Evolutionary conservation across 2,329 filamentous ascomycete species (phyloP), one percentile per base, ranked within the genome.

Genomic region (Penicillium palitans): DNA sequence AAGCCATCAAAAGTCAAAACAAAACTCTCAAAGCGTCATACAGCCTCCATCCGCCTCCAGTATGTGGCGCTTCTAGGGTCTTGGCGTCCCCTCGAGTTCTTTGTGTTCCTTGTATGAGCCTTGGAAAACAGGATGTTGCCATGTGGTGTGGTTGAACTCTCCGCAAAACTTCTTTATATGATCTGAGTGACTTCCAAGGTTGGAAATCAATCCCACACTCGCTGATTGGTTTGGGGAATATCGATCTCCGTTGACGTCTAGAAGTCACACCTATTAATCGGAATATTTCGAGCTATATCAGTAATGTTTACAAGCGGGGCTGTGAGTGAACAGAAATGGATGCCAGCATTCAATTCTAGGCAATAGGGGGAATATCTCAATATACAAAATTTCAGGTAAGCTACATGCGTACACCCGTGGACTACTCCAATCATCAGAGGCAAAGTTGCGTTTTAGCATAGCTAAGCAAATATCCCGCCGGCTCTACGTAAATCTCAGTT

Each of bases 1-100:
- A 46, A 19, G 29, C 40, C 50, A 15, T n/a, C 3, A 0, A 13
- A 24, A 27, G 12, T 42, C 49, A 45, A 52, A 44, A 21, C 27
- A 33, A 7, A n/a, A 13, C 33, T 4, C 24, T 27, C 24, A 4
- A 17, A 40, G 15, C 27, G 40, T 35, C 29, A 44, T 31, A 35
- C 27, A 45, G 21, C n/a, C 27, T 19, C 39, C 6, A n/a, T 9
- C 5, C 24, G 27, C 29, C 37, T 55, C n/a, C 29, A 19, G 35
- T 33, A 4, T 17, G 54, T 56, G 47, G 40, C 47, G 54, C 33
- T 45, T 19, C 29, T 24, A 39, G 29, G 29, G 21, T 9, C 53
- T 56, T 56, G 53, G 54, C 54, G 40, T 52, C 31, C 29, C 53
- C 40, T 51, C 41, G 12, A 29, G 46, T 56, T 51, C 44, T 19